Percentiles rank a stretch among this genome's conserved stretches.
phyloP scores from a whole-genome alignment of 768 basidiomycete genomes.

The Russula brevipes region DNA sequence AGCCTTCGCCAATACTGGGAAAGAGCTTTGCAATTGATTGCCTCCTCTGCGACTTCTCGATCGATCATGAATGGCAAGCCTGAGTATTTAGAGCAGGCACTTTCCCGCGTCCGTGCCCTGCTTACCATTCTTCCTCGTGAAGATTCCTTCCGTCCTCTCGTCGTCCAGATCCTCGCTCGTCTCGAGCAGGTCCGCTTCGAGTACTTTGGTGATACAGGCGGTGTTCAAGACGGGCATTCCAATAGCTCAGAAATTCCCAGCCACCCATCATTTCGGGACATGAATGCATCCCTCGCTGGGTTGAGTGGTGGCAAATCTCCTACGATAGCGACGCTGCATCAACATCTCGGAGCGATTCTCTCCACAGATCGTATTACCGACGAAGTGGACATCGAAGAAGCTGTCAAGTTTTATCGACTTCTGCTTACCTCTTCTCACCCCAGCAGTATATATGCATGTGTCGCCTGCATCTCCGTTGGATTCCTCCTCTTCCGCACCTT shows the following conservation, averaged over 20 bases:
- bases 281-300: neutral
- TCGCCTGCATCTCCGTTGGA: neutral
- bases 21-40: too few relatives aligned
- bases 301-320: neutral
- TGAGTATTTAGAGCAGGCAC: too few relatives aligned
- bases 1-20: too few relatives aligned
- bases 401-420: neutral
- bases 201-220: neutral
- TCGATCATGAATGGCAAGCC: too few relatives aligned
- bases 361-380: neutral
- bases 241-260: neutral
- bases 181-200: neutral
- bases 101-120: too few relatives aligned
- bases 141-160: too few relatives aligned
- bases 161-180: neutral
- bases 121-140: too few relatives aligned
- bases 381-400: neutral
- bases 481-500: neutral
- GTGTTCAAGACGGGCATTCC: neutral
- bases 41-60: too few relatives aligned
- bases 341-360: neutral
- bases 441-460: neutral
- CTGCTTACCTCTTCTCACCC: neutral
- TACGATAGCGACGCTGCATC: neutral
- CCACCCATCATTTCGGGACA: neutral